Base-by-base conservation (phyloP, 1,284 basidiomycete genomes). In the Ceratobasidium sp. region DNA sequence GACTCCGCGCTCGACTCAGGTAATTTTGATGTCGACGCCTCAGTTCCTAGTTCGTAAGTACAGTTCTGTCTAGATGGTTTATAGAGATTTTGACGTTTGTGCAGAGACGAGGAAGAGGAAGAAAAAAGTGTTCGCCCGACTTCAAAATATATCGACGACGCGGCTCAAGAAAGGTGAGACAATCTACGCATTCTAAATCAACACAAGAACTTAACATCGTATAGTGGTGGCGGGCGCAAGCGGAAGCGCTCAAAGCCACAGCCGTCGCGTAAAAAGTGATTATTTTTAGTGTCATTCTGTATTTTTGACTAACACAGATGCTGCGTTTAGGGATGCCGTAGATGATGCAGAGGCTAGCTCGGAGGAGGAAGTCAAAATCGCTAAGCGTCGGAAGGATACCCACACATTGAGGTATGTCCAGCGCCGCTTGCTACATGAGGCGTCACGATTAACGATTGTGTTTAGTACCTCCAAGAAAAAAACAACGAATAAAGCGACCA, bases 61-160 rank as follows among this genome's bases (percentile, higher is more conserved):
- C 33, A 4, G 33, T 33, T 33, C 4, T 4, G 4, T 33, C 4
- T 2, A 33, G 4, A 33, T 33, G 4, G 1, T 33, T 1, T 33
- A 33, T 4, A 33, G 1, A 33, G 33, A 4, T 4, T 33, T 33
- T 33, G 33, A 33, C 33, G 33, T 33, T 33, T 33, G 4, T 33
- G 4, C 33, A 33, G n/a, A 26, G 53, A n/a, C 9, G 53, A 55
- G 53, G 53, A 56, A n/a, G 53, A 56, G n/a, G 53, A 20, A 56
- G n/a, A 9, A 1, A 33, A 33, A 33, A 33, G 4, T n/a, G 2
- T n/a, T 9, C 23, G 23, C 23, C 53, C 53, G n/a, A 2, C n/a
- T 56, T 56, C 53, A 56, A 56, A 56, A 23, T 56, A 56, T 9
- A 56, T 56, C 9, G 53, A 56, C 53, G 53, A 56, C n/a, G 53